Evolutionary conservation across 1,139 yeast genomes (phyloP).

Genomic region (Hyphopichia wangnamkhiaoensis): DNA sequence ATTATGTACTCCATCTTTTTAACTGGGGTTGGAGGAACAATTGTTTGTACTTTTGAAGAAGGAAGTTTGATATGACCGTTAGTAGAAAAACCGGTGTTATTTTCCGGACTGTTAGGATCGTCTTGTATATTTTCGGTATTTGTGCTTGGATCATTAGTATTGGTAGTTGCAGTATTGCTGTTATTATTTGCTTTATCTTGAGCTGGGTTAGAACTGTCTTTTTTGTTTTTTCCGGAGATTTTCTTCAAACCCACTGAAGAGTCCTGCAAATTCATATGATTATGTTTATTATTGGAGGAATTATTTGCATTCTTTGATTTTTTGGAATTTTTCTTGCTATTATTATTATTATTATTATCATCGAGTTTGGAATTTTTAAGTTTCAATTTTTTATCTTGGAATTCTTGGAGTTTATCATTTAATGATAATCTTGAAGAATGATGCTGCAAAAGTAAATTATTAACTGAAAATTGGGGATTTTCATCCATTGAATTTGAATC

Average conservation of each 20-base stretch:
- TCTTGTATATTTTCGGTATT: background rate
- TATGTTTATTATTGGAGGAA: slow-evolving; percentile 21
- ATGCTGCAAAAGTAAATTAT: slow-evolving; percentile 42
- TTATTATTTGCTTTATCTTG: background rate
- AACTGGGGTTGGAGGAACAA: slow-evolving; percentile 69
- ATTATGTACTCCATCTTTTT: slow-evolving; percentile 54
- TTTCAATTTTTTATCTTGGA: slow-evolving; percentile 9
- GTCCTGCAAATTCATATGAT: slow-evolving; percentile 43
- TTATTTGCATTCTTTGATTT: slow-evolving; percentile 5
- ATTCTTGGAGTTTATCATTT: slow-evolving; percentile 32
- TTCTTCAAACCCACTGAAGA: slow-evolving; percentile 44
- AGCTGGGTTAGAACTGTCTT: slow-evolving; percentile 4
- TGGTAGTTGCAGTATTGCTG: background rate
- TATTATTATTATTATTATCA: no score
- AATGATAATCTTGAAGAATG: slow-evolving; percentile 41
- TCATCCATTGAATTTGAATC: slow-evolving; percentile 25
- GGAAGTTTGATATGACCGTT: slow-evolving; percentile 53
- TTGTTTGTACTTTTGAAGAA: slow-evolving; percentile 42
- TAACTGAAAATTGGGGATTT: slow-evolving; percentile 43
- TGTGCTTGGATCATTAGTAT: background rate
- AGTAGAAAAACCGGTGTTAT: slow-evolving; percentile 46
- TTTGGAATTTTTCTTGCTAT: slow-evolving; percentile 3
- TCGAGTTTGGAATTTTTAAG: no score
- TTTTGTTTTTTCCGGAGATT: slow-evolving; percentile 15
- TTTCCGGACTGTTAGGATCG: background rate